Evolutionary conservation across 179 eudicot species (phyloP).

Genomic region (Spergularia azorica): DNA sequence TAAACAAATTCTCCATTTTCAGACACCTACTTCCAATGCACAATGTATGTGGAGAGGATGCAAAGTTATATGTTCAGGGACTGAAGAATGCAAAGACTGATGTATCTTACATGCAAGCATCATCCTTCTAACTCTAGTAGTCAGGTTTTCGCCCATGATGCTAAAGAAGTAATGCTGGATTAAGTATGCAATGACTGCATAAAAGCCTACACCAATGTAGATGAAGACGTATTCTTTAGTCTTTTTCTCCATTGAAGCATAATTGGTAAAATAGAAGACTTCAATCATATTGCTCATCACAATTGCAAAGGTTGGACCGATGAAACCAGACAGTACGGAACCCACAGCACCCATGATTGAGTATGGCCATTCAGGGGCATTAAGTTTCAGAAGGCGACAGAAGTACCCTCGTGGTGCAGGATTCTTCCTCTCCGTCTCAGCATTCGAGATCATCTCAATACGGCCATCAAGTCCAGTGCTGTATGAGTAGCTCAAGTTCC

Average conservation of each 20-base stretch:
- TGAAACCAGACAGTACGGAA: constrained; percentile 90
- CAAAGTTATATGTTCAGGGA: neutral
- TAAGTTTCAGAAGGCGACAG: constrained; percentile 76
- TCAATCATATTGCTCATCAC: constrained; percentile 99
- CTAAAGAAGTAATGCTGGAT: constrained; percentile 99
- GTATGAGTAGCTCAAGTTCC: constrained; percentile 89
- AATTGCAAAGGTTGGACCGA: constrained; percentile 95
- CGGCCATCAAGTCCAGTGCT: constrained; percentile 97
- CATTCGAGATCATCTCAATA: constrained; percentile 93
- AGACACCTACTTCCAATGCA: neutral
- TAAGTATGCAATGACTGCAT: constrained; percentile 92
- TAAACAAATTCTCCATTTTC: neutral
- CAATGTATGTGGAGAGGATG: neutral
- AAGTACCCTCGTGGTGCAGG: constrained; percentile 87
- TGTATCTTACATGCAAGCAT: constrained; percentile 85
- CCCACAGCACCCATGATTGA: constrained; percentile 95
- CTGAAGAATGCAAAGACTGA: neutral
- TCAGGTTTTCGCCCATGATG: constrained; percentile 99
- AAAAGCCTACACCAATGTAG: constrained; percentile 93
- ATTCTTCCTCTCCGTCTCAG: constrained; percentile 85
- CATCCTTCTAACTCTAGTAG: constrained; percentile 97
- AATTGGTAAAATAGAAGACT: constrained; percentile 79
- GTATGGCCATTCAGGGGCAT: constrained; percentile 99
- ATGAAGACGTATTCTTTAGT: constrained; percentile 95
- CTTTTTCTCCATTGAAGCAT: constrained; percentile 88